Conservation (phyloP, 805 yeast genomes). For the Yarrowia osloensis region DNA sequence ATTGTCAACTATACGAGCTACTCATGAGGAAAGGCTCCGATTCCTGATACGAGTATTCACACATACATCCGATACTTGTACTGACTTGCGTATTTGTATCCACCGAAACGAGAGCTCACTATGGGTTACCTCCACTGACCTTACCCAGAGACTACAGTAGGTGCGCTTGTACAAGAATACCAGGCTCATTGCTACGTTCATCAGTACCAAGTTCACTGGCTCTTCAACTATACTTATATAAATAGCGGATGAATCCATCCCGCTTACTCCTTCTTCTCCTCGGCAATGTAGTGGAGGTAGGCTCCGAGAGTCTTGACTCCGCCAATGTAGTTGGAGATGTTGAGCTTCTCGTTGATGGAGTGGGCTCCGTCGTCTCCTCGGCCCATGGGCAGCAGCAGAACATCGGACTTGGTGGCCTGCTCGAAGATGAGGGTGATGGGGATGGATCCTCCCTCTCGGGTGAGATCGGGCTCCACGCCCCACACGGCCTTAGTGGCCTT, state of each 20-base stretch:
- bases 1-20: too few species aligned
- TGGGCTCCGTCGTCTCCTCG: conserved; percentile 99
- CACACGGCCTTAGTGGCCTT: conserved; percentile 93
- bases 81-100: too few species aligned
- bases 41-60: too few species aligned
- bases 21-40: too few species aligned
- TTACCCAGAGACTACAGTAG: too few species aligned
- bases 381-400: conserved; percentile 92
- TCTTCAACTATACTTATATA: not conserved
- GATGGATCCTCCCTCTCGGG: conserved; percentile 99
- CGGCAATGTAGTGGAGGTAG: conserved; percentile 83
- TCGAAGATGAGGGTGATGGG: conserved; percentile 96
- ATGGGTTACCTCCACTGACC: too few species aligned
- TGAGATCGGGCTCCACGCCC: conserved; percentile 93
- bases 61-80: too few species aligned
- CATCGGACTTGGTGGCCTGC: conserved; percentile 79
- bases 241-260: not conserved
- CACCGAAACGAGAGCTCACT: too few species aligned
- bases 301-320: conserved; percentile 94
- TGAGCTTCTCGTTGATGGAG: conserved; percentile 92
- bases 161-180: too few species aligned
- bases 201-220: too few species aligned
- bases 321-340: conserved; percentile 83
- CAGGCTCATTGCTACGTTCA: too few species aligned
- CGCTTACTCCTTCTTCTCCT: conserved; percentile 28